A percentile compares a stretch with the other conserved stretches of the same genome.
Evolutionary conservation across 169 alveolate genomes (phyloP).

Genomic region (Plasmodium sp.): DNA sequence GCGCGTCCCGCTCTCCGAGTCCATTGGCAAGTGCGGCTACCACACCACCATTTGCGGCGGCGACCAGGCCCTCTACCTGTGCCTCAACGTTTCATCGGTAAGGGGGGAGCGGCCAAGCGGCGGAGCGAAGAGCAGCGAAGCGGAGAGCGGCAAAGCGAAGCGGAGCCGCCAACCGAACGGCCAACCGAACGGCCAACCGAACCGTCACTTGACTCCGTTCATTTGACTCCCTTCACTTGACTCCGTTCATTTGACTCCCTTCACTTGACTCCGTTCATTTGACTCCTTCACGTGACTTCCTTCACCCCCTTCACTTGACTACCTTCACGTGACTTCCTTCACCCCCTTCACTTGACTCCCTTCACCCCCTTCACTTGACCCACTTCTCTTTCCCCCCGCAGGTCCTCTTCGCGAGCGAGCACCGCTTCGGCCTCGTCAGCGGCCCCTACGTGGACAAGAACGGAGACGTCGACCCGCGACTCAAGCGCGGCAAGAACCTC

Average conservation of each 20-base stretch:
- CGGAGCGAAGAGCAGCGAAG: no score
- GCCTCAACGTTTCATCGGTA: conserved; percentile 67
- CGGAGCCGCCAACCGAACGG: not conserved
- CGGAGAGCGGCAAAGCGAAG: not conserved
- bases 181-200: not conserved
- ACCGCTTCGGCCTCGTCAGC: conserved; percentile 26
- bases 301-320: no score
- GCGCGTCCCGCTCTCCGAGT: conserved; percentile 23
- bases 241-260: not conserved
- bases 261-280: no score
- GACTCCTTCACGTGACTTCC: no score
- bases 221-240: no score
- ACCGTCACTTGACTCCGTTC: not conserved
- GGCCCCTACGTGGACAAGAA: conserved; percentile 70
- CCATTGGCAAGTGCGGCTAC: conserved; percentile 53
- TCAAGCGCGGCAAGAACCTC: conserved; percentile 62
- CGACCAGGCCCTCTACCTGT: conserved; percentile 43
- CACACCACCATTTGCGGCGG: conserved; percentile 70
- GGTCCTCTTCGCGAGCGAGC: conserved; percentile 54
- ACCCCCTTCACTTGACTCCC: not conserved
- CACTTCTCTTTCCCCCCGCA: not conserved
- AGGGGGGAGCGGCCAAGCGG: not conserved
- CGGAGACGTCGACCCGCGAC: conserved; percentile 50
- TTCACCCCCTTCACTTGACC: not conserved
- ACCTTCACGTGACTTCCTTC: no score